A percentile compares a stretch with the other conserved stretches of the same genome.
Conservation (phyloP, 1,284 basidiomycete genomes). For the Irpex lacteus region DNA sequence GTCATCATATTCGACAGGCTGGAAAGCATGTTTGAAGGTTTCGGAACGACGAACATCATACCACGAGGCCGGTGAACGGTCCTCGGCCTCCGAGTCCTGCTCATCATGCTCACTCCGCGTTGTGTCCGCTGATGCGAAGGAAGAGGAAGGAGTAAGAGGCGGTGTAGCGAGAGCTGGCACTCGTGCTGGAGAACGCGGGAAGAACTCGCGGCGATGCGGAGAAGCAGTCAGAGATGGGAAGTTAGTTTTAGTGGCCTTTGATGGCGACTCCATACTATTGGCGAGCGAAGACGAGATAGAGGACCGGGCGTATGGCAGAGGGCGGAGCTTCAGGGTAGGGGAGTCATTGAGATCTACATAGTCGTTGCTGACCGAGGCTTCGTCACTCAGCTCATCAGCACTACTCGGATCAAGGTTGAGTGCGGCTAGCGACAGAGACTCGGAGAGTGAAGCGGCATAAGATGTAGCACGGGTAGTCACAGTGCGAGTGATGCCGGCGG, state of each 20-base stretch:
- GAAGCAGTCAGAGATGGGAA: slow-evolving; percentile 2
- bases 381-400: not conserved
- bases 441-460: not conserved
- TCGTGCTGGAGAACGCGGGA: slow-evolving; percentile 6
- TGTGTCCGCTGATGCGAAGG: slow-evolving; percentile 22
- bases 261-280: not conserved
- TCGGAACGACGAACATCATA: slow-evolving; percentile 28
- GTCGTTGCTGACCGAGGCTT: not conserved
- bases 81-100: slow-evolving; percentile 11
- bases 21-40: not conserved
- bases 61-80: slow-evolving; percentile 17
- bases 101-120: slow-evolving; percentile 1
- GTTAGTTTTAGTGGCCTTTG: not conserved
- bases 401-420: not conserved
- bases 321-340: not conserved
- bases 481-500: not conserved
- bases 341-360: slow-evolving; percentile 1
- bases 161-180: slow-evolving; percentile 23
- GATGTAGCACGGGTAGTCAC: not conserved
- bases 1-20: not conserved
- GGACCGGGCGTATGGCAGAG: not conserved
- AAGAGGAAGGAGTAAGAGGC: slow-evolving; percentile 30
- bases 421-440: slow-evolving; percentile 4
- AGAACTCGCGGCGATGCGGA: slow-evolving; percentile 3
- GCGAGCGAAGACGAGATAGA: not conserved